phyloP scores from a whole-genome alignment of 176 grass and related monocot species.

The Aechmea fasciata region DNA sequence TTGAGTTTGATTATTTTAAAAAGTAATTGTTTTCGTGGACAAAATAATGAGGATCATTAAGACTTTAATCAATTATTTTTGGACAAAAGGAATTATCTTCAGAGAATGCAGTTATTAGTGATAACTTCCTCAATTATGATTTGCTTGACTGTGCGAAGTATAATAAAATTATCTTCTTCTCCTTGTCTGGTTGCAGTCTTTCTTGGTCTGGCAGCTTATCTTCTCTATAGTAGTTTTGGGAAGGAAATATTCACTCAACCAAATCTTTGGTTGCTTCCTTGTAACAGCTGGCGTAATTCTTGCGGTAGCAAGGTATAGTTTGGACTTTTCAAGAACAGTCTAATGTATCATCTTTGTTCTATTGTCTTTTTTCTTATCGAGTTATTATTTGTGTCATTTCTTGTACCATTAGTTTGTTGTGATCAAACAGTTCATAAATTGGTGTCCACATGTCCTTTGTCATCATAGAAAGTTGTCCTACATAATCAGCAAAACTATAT shows the following conservation, averaged over 20 bases:
- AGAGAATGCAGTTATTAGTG: background rate
- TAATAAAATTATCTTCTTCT: slow-evolving; percentile 13
- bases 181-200: slow-evolving; percentile 57
- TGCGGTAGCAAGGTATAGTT: slow-evolving; percentile 62
- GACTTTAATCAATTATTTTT: background rate
- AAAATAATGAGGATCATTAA: too few species aligned
- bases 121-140: slow-evolving; percentile 7
- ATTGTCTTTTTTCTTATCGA: slow-evolving; percentile 7
- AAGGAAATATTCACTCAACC: slow-evolving; percentile 71
- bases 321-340: background rate
- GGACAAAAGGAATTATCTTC: background rate
- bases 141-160: background rate
- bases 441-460: too few species aligned
- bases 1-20: background rate
- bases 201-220: slow-evolving; percentile 90
- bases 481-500: too few species aligned
- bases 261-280: slow-evolving; percentile 80
- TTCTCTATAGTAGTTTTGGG: slow-evolving; percentile 62
- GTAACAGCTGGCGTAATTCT: slow-evolving; percentile 68
- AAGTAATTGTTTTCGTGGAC: background rate
- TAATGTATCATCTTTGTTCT: slow-evolving; percentile 1
- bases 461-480: too few species aligned
- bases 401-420: background rate
- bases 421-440: background rate
- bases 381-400: slow-evolving; percentile 2